Conservation (phyloP, 2,329 filamentous ascomycete genomes). For the Microsporum canis region DNA sequence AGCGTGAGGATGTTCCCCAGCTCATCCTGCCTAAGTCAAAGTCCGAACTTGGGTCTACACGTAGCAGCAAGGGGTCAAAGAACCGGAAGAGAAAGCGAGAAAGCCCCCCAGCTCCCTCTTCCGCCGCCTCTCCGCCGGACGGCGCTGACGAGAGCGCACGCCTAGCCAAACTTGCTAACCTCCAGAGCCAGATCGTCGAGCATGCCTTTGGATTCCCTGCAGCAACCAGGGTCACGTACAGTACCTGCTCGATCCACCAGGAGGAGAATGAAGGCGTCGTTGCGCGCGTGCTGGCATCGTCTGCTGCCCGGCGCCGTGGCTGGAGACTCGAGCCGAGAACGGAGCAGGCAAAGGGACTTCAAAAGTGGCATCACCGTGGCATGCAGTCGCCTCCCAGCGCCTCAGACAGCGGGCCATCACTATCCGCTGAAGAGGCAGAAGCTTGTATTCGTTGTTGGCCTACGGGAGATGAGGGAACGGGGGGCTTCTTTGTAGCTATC, state of each 20-base stretch:
- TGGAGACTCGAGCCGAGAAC: slow-evolving; percentile 67
- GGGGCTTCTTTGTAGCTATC: slow-evolving; percentile 91
- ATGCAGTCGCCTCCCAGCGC: slow-evolving; percentile 19
- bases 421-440: slow-evolving; percentile 43
- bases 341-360: slow-evolving; percentile 66
- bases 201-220: slow-evolving; percentile 76
- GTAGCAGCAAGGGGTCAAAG: slow-evolving; percentile 26
- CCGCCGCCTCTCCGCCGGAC: slow-evolving; percentile 11
- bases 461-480: slow-evolving; percentile 68
- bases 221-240: slow-evolving; percentile 71
- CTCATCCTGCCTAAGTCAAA: slow-evolving; percentile 46
- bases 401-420: slow-evolving; percentile 12
- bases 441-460: slow-evolving; percentile 74
- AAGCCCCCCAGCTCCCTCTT: slow-evolving; percentile 22
- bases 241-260: slow-evolving; percentile 79
- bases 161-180: slow-evolving; percentile 61
- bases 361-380: slow-evolving; percentile 60
- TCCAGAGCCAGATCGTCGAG: slow-evolving; percentile 69
- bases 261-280: slow-evolving; percentile 87
- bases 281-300: slow-evolving; percentile 55
- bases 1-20: slow-evolving; percentile 65
- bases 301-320: slow-evolving; percentile 52
- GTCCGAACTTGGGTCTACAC: slow-evolving; percentile 8
- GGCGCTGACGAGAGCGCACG: slow-evolving; percentile 42
- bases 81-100: slow-evolving; percentile 31